Percentiles rank a stretch among this genome's conserved stretches.
phyloP scores from a whole-genome alignment of 2,329 filamentous ascomycete species.

The Tolypocladium inflatum region DNA sequence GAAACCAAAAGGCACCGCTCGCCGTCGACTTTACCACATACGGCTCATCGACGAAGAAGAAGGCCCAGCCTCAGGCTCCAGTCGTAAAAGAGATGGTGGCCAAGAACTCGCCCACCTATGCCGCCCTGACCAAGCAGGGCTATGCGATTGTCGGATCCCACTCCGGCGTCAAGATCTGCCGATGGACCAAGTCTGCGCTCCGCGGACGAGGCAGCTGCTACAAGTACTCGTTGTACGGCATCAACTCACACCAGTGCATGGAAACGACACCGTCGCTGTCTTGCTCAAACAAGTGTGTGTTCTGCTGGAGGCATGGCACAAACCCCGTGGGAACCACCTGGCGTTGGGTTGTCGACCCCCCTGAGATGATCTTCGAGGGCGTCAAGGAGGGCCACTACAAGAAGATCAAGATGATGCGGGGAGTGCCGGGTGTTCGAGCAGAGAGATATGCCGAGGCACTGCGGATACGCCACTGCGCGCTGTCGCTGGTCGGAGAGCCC shows the following conservation, averaged over 20 bases:
- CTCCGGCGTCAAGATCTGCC: constrained; percentile 94
- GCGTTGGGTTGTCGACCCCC: constrained; percentile 91
- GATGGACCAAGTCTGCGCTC: constrained; percentile 95
- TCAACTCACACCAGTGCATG: constrained; percentile 95
- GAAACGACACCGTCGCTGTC: constrained; percentile 92
- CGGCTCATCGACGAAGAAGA: constrained; percentile 38
- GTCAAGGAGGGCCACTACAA: constrained; percentile 90
- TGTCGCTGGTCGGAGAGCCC: constrained; percentile 91
- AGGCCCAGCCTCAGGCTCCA: constrained; percentile 26
- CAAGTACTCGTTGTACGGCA: constrained; percentile 96
- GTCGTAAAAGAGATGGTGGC: constrained; percentile 88
- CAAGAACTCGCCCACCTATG: constrained; percentile 77
- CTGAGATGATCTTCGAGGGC: constrained; percentile 79
- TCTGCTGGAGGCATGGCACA: constrained; percentile 97
- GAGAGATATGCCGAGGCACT: constrained; percentile 91
- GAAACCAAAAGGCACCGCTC: constrained; percentile 37
- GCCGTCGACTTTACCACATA: constrained; percentile 83
- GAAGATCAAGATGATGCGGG: constrained; percentile 95
- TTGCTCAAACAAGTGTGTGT: constrained; percentile 97
- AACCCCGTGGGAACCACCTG: constrained; percentile 95
- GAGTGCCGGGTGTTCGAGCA: constrained; percentile 83
- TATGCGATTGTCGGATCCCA: constrained; percentile 94
- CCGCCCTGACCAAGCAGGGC: constrained; percentile 87
- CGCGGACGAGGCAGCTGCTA: constrained; percentile 93
- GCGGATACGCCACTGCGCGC: constrained; percentile 84